Evolutionary conservation across 2,329 filamentous ascomycete species (phyloP).

Genomic region (Penicillium sp.): DNA sequence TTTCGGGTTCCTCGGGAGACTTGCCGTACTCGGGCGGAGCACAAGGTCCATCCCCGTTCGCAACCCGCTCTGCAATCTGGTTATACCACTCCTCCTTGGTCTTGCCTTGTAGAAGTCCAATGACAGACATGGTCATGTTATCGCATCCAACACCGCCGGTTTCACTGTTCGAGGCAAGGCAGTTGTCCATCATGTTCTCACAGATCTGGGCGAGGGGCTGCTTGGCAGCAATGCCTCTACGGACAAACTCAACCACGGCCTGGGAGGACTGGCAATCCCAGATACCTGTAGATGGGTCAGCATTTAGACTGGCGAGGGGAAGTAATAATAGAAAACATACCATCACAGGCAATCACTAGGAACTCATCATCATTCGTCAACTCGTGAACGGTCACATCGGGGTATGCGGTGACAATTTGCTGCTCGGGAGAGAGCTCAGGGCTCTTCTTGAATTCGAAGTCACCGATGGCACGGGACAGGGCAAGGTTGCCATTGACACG

Average conservation of each 20-base stretch:
- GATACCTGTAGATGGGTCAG: slow-evolving; percentile 65
- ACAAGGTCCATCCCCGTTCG: slow-evolving; percentile 94
- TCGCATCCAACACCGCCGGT: slow-evolving; percentile 97
- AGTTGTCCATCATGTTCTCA: slow-evolving; percentile 99
- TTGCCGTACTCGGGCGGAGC: slow-evolving; percentile 99
- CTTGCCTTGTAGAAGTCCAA: slow-evolving; percentile 86
- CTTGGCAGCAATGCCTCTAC: slow-evolving; percentile 92
- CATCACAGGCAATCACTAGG: slow-evolving; percentile 86
- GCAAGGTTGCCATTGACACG: slow-evolving; percentile 98
- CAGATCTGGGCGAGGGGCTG: slow-evolving; percentile 93
- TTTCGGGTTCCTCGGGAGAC: slow-evolving; percentile 52
- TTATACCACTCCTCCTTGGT: slow-evolving; percentile 99
- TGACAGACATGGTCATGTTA: slow-evolving; percentile 97
- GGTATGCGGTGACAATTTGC: slow-evolving; percentile 96
- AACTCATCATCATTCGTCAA: slow-evolving; percentile 94
- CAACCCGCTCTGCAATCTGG: slow-evolving; percentile 87
- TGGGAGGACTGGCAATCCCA: slow-evolving; percentile 99
- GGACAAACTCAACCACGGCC: slow-evolving; percentile 93
- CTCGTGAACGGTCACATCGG: slow-evolving; percentile 89
- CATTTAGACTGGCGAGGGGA: slow-evolving; percentile 2
- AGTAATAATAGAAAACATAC: slow-evolving; percentile 51
- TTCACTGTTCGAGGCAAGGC: slow-evolving; percentile 94
- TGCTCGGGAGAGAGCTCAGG: slow-evolving; percentile 95
- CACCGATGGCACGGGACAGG: slow-evolving; percentile 92
- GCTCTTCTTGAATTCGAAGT: slow-evolving; percentile 99